phyloP scores from a whole-genome alignment of 106 monocot genomes.

The Dendrobium catenatum region DNA sequence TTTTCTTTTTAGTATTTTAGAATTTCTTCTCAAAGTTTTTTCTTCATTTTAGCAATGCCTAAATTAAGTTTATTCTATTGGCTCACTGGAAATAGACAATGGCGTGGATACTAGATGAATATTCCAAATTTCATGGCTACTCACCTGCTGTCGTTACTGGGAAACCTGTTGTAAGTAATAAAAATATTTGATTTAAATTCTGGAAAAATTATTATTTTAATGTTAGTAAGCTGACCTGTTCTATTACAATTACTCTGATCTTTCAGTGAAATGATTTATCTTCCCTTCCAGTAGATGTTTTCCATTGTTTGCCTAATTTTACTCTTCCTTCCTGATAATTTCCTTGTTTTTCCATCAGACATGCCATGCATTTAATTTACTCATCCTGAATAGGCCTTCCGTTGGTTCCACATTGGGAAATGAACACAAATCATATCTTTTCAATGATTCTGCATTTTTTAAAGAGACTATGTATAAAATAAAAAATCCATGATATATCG shows the following conservation, averaged over 20 bases:
- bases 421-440: background rate
- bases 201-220: background rate
- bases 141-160: conserved; percentile 90
- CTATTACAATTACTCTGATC: too few species aligned
- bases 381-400: background rate
- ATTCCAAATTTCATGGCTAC: conserved; percentile 88
- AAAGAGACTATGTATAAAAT: too few species aligned
- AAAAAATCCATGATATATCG: background rate
- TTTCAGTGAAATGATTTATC: background rate
- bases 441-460: too few species aligned
- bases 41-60: background rate
- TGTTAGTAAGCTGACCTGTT: background rate
- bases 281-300: background rate
- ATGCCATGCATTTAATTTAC: background rate
- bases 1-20: background rate
- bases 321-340: background rate
- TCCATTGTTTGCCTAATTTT: background rate
- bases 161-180: conserved; percentile 81
- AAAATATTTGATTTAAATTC: background rate
- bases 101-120: conserved; percentile 92
- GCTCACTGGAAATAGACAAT: conserved; percentile 42
- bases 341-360: background rate
- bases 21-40: background rate
- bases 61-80: background rate
- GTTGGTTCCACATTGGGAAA: background rate